phyloP scores from a whole-genome alignment of 163 green algal genomes.

The Scenedesmus sp. region DNA sequence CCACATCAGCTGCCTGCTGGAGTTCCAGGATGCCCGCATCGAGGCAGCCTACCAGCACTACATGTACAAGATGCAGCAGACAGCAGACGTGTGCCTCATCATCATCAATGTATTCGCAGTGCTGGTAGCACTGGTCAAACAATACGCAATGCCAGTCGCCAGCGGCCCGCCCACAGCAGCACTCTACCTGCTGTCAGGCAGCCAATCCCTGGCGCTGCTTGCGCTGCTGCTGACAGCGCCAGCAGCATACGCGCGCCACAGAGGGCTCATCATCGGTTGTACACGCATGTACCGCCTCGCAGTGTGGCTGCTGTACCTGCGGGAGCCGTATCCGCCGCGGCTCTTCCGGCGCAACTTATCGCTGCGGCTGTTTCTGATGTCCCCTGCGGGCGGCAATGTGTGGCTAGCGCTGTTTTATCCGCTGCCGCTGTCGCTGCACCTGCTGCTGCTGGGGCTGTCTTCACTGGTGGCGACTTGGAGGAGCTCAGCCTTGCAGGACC shows the following conservation, averaged over 20 bases:
- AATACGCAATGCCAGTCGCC: background rate
- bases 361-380: conserved; percentile 42
- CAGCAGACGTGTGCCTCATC: conserved; percentile 46
- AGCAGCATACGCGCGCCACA: conserved; percentile 17
- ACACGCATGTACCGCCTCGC: conserved; percentile 45
- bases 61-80: conserved; percentile 44
- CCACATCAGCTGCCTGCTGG: conserved; percentile 31
- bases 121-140: conserved; percentile 26
- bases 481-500: background rate
- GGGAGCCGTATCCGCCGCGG: conserved; percentile 21
- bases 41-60: conserved; percentile 43
- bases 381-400: conserved; percentile 43
- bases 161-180: background rate
- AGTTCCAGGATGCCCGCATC: conserved; percentile 37
- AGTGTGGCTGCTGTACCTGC: conserved; percentile 44
- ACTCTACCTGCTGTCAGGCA: conserved; percentile 6
- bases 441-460: conserved; percentile 40
- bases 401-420: conserved; percentile 50
- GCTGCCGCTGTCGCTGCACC: conserved; percentile 37
- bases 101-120: conserved; percentile 35
- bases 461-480: conserved; percentile 1
- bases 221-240: conserved; percentile 35
- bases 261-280: conserved; percentile 13
- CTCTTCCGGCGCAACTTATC: conserved; percentile 30
- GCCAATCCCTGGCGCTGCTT: conserved; percentile 11